These are phyloP conservation scores for Fonsecaea nubica DNA, from an alignment of 2,329 filamentous ascomycete species.

Conservation along the genomic window DNA sequence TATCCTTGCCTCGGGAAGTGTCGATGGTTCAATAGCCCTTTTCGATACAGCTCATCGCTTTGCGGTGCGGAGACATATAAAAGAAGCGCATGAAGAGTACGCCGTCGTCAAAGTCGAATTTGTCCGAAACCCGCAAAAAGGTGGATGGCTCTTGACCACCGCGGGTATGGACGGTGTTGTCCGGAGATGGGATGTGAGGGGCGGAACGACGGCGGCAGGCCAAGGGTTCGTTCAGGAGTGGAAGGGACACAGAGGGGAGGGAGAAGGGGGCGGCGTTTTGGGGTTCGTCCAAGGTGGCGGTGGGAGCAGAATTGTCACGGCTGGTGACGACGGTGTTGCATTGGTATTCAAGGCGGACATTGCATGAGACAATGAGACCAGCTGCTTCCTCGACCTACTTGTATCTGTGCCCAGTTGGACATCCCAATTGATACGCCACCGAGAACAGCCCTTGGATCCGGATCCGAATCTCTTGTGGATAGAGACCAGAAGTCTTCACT, in stretches of 20 bases:
- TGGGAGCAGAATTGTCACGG: constrained; percentile 78
- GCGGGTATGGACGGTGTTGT: constrained; percentile 93
- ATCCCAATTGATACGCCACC: background rate
- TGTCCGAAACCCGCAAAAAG: constrained; percentile 48
- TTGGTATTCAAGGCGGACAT: constrained; percentile 49
- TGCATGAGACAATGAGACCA: constrained; percentile 10
- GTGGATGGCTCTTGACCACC: constrained; percentile 76
- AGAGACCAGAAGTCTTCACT: background rate
- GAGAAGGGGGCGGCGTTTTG: constrained; percentile 85
- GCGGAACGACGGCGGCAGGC: constrained; percentile 67
- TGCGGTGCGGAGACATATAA: constrained; percentile 81
- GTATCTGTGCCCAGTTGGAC: background rate
- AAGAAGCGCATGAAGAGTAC: constrained; percentile 82
- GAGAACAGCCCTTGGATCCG: background rate
- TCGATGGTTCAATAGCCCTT: constrained; percentile 75
- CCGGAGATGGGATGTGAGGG: constrained; percentile 81
- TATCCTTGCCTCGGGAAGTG: constrained; percentile 67
- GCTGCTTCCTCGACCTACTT: background rate
- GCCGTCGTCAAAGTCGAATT: constrained; percentile 95
- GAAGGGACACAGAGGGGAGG: constrained; percentile 84
- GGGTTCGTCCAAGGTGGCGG: constrained; percentile 77
- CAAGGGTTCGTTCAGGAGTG: constrained; percentile 82
- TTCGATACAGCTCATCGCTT: constrained; percentile 88
- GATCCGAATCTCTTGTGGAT: background rate
- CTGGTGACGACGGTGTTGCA: constrained; percentile 76